Base-by-base conservation (phyloP, 2,329 filamentous ascomycete species). In the Colletotrichum sidae region DNA sequence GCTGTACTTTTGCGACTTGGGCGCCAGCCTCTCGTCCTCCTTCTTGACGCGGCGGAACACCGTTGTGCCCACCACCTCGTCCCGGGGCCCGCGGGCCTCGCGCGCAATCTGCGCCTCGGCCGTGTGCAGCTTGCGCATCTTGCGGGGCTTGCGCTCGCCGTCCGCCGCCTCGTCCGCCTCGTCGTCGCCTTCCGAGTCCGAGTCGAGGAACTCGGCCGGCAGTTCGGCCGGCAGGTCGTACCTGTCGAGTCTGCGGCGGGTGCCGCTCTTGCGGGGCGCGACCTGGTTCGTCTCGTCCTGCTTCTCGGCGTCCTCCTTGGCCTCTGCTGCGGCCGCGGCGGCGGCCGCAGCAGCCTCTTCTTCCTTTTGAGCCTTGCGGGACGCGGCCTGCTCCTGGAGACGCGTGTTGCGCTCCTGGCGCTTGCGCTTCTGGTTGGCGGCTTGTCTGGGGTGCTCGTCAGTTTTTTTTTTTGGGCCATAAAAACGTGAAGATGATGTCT, bases 171-270 rank as follows among this genome's bases (percentile, higher is more conserved):
- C 69, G 7, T 74, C 75, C n/a, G 69, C 68, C 37, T 68, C 69
- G 7, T 74, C 75, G 17, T 79, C 78, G 53, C 76, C 75, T 25
- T 84, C 82, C 47, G 78, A 79, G 49, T 83, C 82, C 1, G 85
- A 86, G 67, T 87, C 84, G 37, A 89, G 79, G 65, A 86, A 81
- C 68, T 87, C 84, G 38, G 78, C 80, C 0, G 86, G 86, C 2
- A 89, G 79, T 10, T 84, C 72, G 44, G 80, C 75, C 2, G 84
- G 83, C 2, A 84, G 70, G 6, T 73, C 68, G 55, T 71, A 67
- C 69, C 76, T 81, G n/a, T 76, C 75, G 34, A 71, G 64, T 47
- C 77, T 75, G 55, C 71, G 60, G n/a, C 60, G 64, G n/a, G 25
- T 25, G 25, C 54, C 50, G 17, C 45, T n/a, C 38, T 61, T 55